Conservation (phyloP, 371 early-diverging fungal species). For the Cokeromyces recurvatus region DNA sequence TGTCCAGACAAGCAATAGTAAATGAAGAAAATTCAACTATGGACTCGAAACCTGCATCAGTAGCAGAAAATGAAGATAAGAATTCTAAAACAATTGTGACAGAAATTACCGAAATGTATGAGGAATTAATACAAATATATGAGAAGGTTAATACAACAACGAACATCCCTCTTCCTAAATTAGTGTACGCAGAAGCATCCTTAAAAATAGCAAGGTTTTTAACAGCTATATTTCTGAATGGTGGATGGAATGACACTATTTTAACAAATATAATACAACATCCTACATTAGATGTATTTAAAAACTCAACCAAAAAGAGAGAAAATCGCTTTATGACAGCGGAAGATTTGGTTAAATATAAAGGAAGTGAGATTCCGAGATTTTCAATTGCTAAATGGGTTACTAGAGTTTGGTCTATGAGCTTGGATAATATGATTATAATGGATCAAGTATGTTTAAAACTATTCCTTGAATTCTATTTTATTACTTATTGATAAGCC, state of each 20-base stretch:
- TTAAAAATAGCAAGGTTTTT: slow-evolving; percentile 43
- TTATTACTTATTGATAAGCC: too few relatives aligned
- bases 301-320: not conserved
- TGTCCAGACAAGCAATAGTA: slow-evolving; percentile 7
- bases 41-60: slow-evolving; percentile 3
- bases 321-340: too few relatives aligned
- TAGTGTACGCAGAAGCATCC: slow-evolving; percentile 46
- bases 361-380: slow-evolving; percentile 26
- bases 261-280: slow-evolving; percentile 11
- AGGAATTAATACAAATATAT: slow-evolving; percentile 40
- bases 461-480: too few relatives aligned
- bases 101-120: slow-evolving; percentile 53
- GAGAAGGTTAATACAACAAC: slow-evolving; percentile 37
- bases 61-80: not conserved
- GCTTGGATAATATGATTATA: slow-evolving; percentile 49
- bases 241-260: slow-evolving; percentile 32
- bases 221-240: slow-evolving; percentile 25
- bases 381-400: slow-evolving; percentile 63
- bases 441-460: slow-evolving; percentile 55
- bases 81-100: slow-evolving; percentile 11
- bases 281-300: too few relatives aligned
- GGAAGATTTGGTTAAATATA: slow-evolving; percentile 13
- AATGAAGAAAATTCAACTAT: slow-evolving; percentile 1
- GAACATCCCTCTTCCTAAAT: slow-evolving; percentile 19
- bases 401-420: slow-evolving; percentile 50